Evolutionary conservation across 2,329 filamentous ascomycete species (phyloP).

Genomic region (Botrytis hyacinthi): DNA sequence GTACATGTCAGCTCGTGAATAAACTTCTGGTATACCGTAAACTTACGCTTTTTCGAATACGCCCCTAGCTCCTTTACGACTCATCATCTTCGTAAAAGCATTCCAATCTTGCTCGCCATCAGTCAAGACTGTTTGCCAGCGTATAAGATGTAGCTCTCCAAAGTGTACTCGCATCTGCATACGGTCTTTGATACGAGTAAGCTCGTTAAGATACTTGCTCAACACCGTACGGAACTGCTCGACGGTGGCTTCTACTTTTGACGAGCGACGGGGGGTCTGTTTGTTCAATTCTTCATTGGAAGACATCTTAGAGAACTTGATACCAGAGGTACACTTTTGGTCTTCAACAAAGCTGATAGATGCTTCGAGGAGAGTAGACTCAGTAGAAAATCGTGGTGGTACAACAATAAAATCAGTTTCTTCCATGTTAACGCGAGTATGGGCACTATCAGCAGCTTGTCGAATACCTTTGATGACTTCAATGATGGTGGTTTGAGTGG

Average conservation of each 20-base stretch:
- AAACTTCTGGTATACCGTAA: not conserved
- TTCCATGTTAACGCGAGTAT: conserved; percentile 26
- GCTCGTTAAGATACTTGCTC: conserved; percentile 24
- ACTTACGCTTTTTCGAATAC: conserved; percentile 37
- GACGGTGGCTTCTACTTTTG: conserved; percentile 3
- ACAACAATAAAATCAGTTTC: conserved; percentile 31
- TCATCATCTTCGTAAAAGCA: conserved; percentile 35
- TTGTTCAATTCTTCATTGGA: not conserved
- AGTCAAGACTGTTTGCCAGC: conserved; percentile 28
- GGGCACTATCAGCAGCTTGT: conserved; percentile 27
- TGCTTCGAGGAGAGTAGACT: conserved; percentile 8
- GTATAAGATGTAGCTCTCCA: conserved; percentile 31
- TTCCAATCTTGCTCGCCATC: conserved; percentile 25
- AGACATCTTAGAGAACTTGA: conserved; percentile 2
- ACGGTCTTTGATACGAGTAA: conserved; percentile 31
- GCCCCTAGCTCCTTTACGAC: conserved; percentile 26
- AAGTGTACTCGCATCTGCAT: conserved; percentile 39
- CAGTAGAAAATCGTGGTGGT: conserved; percentile 25
- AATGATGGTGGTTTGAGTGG: conserved; percentile 11
- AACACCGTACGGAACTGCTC: conserved; percentile 24
- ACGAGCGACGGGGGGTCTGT: not conserved
- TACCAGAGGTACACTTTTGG: not conserved
- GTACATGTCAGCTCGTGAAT: not conserved
- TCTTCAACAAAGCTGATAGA: not conserved
- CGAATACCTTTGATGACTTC: conserved; percentile 30